Conservation (phyloP, 2,329 filamentous ascomycete species). For the Xylaria sp. region DNA sequence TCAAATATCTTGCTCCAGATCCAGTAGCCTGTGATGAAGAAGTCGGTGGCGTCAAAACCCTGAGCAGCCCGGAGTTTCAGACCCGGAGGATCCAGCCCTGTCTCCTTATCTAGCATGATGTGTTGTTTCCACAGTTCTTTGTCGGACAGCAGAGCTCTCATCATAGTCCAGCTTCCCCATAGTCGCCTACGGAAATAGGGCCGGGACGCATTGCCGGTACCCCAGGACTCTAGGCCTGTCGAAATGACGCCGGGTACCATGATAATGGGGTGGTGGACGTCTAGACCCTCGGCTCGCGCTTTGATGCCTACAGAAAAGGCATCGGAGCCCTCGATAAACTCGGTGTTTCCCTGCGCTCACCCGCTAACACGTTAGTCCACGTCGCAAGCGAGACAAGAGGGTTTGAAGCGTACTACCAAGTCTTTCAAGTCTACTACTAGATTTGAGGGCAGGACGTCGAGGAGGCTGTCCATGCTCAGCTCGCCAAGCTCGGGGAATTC, state of each 20-base stretch:
- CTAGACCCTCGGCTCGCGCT: constrained; percentile 81
- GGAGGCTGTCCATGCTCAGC: constrained; percentile 83
- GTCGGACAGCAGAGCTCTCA: constrained; percentile 91
- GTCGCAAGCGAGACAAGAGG: constrained; percentile 12
- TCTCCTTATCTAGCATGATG: constrained; percentile 94
- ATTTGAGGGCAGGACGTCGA: constrained; percentile 88
- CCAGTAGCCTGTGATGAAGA: constrained; percentile 93
- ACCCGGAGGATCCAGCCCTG: constrained; percentile 88
- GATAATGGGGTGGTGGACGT: constrained; percentile 87
- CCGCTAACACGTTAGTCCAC: constrained; percentile 35
- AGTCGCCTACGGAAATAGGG: constrained; percentile 94
- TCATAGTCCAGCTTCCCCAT: constrained; percentile 99
- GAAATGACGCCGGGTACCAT: constrained; percentile 99
- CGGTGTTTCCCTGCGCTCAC: constrained; percentile 81
- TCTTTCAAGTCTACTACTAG: constrained; percentile 88
- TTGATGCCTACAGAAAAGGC: constrained; percentile 91
- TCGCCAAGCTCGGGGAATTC: constrained; percentile 78
- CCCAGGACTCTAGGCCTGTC: constrained; percentile 96
- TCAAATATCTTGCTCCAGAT: constrained; percentile 99
- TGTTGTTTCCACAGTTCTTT: constrained; percentile 96
- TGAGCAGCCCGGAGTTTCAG: constrained; percentile 94
- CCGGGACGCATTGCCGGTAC: constrained; percentile 83
- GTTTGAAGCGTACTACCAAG: constrained; percentile 72
- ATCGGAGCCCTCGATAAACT: constrained; percentile 86
- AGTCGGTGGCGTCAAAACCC: constrained; percentile 97